A percentile compares a stretch with the other conserved stretches of the same genome.
phyloP scores from a whole-genome alignment of 164 flowering plant species.

The Saururus chinensis region DNA sequence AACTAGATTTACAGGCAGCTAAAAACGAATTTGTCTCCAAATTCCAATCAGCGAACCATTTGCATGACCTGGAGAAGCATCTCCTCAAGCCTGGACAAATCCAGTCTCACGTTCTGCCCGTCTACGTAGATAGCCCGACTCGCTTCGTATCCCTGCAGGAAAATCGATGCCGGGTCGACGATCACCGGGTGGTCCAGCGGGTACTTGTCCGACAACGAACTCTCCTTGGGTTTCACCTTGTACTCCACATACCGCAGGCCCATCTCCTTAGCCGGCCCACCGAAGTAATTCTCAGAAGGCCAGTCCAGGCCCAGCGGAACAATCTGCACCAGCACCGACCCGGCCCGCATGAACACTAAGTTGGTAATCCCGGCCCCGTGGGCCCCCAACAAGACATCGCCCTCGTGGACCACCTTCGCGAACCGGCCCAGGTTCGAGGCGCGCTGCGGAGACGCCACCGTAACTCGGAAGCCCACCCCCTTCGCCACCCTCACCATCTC shows the following conservation, averaged over 20 bases:
- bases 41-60: neutral
- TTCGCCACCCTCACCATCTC: conserved; percentile 15
- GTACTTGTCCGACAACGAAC: conserved; percentile 13
- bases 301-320: conserved; percentile 15
- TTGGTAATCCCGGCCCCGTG: conserved; percentile 10
- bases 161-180: conserved; percentile 8
- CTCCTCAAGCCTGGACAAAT: conserved; percentile 1
- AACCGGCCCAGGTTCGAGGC: conserved; percentile 12
- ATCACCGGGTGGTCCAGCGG: conserved; percentile 15
- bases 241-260: conserved; percentile 22
- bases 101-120: conserved; percentile 7
- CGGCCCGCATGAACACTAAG: conserved; percentile 2
- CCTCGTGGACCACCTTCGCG: conserved; percentile 9
- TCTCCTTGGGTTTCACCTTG: conserved; percentile 18
- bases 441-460: conserved; percentile 10
- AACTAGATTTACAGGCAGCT: no score
- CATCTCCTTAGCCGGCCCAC: conserved; percentile 17
- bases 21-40: no score
- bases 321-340: conserved; percentile 10
- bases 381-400: conserved; percentile 22
- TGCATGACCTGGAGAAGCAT: conserved; percentile 5
- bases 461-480: conserved; percentile 18
- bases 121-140: conserved; percentile 8
- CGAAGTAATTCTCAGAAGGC: conserved; percentile 17
- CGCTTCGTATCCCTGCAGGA: conserved; percentile 4